Percentiles rank a stretch among this genome's conserved stretches.
Conservation (phyloP, 2,329 filamentous ascomycete genomes). For the Cryphonectria nitschkei region DNA sequence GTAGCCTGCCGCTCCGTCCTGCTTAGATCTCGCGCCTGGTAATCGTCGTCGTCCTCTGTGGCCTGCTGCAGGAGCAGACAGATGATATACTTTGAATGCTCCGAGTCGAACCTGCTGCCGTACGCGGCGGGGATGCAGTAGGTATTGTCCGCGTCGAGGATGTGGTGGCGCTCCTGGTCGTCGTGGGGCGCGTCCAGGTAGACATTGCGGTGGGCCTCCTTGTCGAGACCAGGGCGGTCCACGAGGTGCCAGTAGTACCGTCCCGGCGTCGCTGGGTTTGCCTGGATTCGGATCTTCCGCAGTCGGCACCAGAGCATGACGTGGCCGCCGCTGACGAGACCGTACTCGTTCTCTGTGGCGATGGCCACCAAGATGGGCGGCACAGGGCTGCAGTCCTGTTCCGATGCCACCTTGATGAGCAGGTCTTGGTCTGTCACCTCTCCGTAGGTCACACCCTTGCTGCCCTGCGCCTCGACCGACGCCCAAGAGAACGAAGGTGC, state of each 20-base stretch:
- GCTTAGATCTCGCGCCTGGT: neutral
- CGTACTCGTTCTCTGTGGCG: neutral
- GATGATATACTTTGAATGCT: conserved; percentile 15
- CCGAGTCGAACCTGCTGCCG: neutral
- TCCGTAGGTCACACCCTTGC: conserved; percentile 11
- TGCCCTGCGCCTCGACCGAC: conserved; percentile 7
- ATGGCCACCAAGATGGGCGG: too few species aligned
- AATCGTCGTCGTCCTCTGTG: neutral
- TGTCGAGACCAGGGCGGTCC: neutral
- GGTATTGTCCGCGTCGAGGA: neutral
- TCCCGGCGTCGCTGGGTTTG: neutral
- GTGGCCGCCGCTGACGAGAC: neutral
- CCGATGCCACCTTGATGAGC: neutral
- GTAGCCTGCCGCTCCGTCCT: neutral
- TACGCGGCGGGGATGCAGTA: conserved; percentile 15
- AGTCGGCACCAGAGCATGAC: conserved; percentile 2
- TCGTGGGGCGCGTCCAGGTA: conserved; percentile 14
- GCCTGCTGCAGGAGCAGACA: conserved; percentile 13
- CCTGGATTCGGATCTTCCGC: neutral
- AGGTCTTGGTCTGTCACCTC: conserved; percentile 11
- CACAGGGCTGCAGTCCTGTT: neutral
- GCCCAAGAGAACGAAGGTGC: conserved; percentile 25
- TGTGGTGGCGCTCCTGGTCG: neutral
- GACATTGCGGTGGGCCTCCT: conserved; percentile 3
- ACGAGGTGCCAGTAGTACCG: conserved; percentile 8